These are phyloP conservation scores for Scheffersomyces titani DNA, from an alignment of 1,139 yeast genomes.

Conservation along the genomic window DNA sequence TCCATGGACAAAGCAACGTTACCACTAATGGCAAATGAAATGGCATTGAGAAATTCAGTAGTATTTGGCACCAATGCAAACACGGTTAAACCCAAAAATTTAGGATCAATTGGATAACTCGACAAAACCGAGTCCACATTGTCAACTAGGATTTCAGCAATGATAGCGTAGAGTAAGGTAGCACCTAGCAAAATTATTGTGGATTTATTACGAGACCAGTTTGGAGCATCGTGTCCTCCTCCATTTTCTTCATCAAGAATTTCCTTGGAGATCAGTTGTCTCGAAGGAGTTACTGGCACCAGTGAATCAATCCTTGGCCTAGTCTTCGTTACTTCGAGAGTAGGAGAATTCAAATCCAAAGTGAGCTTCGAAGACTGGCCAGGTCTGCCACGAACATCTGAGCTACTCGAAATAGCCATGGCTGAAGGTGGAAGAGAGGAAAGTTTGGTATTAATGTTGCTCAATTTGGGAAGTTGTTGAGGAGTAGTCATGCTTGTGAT, in stretches of 20 bases:
- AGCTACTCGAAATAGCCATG: constrained; percentile 1
- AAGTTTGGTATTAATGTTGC: constrained; percentile 1
- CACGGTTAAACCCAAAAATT: constrained; percentile 87
- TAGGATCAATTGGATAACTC: constrained; percentile 78
- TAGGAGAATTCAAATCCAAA: constrained; percentile 17
- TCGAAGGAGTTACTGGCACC: neutral
- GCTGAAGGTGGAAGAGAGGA: constrained; percentile 12
- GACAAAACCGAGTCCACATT: constrained; percentile 88
- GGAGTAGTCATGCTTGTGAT: constrained; percentile 31
- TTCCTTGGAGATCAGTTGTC: neutral
- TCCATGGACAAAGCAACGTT: constrained; percentile 96
- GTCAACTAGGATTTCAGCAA: constrained; percentile 92
- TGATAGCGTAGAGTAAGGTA: constrained; percentile 83
- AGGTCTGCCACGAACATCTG: constrained; percentile 6
- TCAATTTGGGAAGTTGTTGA: constrained; percentile 1
- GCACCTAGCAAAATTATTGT: constrained; percentile 83
- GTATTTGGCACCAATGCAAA: constrained; percentile 97
- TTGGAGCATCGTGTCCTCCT: constrained; percentile 95
- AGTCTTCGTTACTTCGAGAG: constrained; percentile 20
- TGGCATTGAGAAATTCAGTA: constrained; percentile 95
- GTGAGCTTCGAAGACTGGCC: constrained; percentile 5
- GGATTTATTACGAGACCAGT: constrained; percentile 89
- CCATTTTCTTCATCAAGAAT: constrained; percentile 32
- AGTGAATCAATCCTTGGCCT: constrained; percentile 1
- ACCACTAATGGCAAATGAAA: constrained; percentile 94